Evolutionary conservation across 1,139 yeast genomes (phyloP), one percentile per base, ranked within the genome.

Genomic region (Pichia sp.): DNA sequence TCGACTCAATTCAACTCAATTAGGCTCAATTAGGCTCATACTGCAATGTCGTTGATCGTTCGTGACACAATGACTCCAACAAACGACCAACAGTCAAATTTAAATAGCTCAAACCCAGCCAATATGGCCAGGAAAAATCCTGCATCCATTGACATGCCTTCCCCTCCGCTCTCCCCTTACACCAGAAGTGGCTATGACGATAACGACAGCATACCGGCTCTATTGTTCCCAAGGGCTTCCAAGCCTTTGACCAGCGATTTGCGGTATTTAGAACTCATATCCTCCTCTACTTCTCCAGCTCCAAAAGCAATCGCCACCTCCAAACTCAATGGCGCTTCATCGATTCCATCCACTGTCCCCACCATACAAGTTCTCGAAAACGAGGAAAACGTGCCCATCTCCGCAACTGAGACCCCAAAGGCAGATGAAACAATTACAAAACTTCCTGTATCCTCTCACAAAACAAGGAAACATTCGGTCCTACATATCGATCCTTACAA

Each of bases 81-180:
- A 1, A 57, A 55, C 40, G 57, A 46, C n/a, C 31, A 49, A 40
- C 13, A 16, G 26, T 16, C 45, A 13, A 36, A 36, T 36, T 5
- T 36, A 42, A 42, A 16, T 26, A 42, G 11, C n/a, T 11, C 40
- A 15, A 36, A 15, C 15, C 8, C 45, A 6, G n/a, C 31, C 43
- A 10, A 41, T 32, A 2, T 46, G 43, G 13, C 15, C 16, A 29
- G 11, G 16, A 19, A 16, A 11, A 44, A 44, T 44, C 8, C 31
- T 26, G 19, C 34, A 26, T 13, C 23, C 8, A 26, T 42, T 10
- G 55, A 58, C 40, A 79, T 82, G 56, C 81, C 85, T 54, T 83
- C 88, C 1, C 89, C 89, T 11, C 89, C 89, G 45, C 71, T 82
- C 58, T 82, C 87, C 2, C 88, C 88, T 50, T 80, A 77, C 64